A percentile compares a stretch with the other conserved stretches of the same genome.
Conservation (phyloP, 306 rosid species). For the Pyrus betulifolia region DNA sequence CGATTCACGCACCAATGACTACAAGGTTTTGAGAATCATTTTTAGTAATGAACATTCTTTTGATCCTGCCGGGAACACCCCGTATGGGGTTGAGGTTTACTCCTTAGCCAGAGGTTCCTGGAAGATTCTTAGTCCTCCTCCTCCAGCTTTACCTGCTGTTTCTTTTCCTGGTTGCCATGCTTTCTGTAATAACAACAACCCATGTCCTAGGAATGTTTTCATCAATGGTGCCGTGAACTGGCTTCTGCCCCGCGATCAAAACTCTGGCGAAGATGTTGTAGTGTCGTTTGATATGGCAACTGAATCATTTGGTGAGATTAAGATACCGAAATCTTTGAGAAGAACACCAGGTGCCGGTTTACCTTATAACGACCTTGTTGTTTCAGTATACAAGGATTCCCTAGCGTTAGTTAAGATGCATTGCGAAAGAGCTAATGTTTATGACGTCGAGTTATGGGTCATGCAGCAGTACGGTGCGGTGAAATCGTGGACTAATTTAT, state of each 20-base stretch:
- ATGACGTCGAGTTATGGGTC: neutral
- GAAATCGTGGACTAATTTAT: neutral
- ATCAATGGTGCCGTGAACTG: neutral
- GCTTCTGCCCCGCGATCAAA: neutral
- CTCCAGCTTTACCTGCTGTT: neutral
- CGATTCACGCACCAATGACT: neutral
- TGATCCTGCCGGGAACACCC: too few species aligned
- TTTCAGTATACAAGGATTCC: neutral
- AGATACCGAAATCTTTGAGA: neutral
- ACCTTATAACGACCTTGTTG: too few species aligned
- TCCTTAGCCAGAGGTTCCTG: neutral
- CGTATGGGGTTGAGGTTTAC: neutral
- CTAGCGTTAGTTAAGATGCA: neutral
- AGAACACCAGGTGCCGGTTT: neutral
- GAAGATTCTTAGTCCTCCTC: neutral
- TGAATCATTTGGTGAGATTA: neutral
- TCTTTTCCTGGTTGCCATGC: neutral
- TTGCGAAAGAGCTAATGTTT: too few species aligned
- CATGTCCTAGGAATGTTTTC: neutral
- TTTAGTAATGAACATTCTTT: too few species aligned
- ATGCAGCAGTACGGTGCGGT: neutral
- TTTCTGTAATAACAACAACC: too few species aligned
- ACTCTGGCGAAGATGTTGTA: neutral
- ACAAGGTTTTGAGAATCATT: neutral
- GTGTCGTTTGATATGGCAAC: neutral